These are phyloP conservation scores for Cyberlindnera xishuangbannaensis DNA, from an alignment of 805 yeast genomes.

Conservation along the genomic window DNA sequence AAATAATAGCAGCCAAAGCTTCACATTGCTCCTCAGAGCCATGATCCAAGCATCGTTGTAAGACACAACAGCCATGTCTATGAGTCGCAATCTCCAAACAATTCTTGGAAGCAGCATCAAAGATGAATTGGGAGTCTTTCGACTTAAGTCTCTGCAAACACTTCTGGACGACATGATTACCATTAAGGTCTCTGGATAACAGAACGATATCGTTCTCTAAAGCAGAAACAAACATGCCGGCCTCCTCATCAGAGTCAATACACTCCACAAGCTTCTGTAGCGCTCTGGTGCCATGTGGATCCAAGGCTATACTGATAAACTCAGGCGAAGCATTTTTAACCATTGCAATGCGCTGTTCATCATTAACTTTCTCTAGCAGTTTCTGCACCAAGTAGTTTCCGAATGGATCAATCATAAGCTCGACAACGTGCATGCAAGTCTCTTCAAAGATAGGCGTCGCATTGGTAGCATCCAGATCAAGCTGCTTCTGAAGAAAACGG, in stretches of 20 bases:
- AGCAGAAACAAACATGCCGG: constrained; percentile 51
- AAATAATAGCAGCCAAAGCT: constrained; percentile 61
- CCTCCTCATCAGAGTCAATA: constrained; percentile 65
- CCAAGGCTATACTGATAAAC: constrained; percentile 74
- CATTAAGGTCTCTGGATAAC: constrained; percentile 84
- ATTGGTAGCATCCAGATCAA: constrained; percentile 59
- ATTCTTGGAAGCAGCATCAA: constrained; percentile 72
- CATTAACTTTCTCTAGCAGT: constrained; percentile 67
- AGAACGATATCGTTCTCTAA: constrained; percentile 68
- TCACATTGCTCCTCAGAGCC: constrained; percentile 68
- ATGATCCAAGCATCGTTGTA: constrained; percentile 91
- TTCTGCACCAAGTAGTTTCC: constrained; percentile 96
- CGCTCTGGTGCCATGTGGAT: constrained; percentile 96
- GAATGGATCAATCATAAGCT: constrained; percentile 91
- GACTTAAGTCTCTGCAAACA: constrained; percentile 69
- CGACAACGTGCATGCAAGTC: constrained; percentile 69
- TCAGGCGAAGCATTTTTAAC: constrained; percentile 69
- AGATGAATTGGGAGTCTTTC: constrained; percentile 78
- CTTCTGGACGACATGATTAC: constrained; percentile 94
- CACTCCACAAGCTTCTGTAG: constrained; percentile 89
- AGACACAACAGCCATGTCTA: constrained; percentile 95
- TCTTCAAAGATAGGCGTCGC: constrained; percentile 78
- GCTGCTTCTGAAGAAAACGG: constrained; percentile 81
- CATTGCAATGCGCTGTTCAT: constrained; percentile 62
- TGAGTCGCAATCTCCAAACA: constrained; percentile 86